These are phyloP conservation scores for Jaltomata sinuosa DNA, from an alignment of 257 asterid genomes.

Conservation along the genomic window DNA sequence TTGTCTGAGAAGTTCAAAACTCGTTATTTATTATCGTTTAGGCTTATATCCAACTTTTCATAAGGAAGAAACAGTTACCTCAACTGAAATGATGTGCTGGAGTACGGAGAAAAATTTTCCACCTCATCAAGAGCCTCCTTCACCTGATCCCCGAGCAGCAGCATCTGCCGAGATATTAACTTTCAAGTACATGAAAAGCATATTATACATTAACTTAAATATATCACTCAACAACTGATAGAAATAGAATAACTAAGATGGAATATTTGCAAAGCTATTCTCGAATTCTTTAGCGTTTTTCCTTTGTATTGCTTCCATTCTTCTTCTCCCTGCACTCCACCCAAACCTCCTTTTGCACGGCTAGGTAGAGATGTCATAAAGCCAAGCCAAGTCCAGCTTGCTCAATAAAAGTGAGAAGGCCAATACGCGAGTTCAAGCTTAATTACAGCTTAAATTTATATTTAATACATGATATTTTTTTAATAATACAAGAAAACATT, in stretches of 20 bases:
- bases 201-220: background rate
- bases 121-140: slow-evolving; percentile 67
- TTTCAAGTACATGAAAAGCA: slow-evolving; percentile 8
- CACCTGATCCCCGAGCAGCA: slow-evolving; percentile 86
- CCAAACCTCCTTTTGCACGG: background rate
- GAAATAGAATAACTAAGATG: slow-evolving; percentile 3
- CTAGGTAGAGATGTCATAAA: background rate
- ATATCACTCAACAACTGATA: background rate
- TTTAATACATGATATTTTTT: background rate
- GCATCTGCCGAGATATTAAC: slow-evolving; percentile 28
- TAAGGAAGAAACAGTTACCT: slow-evolving; percentile 34
- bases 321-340: background rate
- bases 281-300: background rate
- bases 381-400: no score
- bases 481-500: background rate
- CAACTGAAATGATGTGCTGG: slow-evolving; percentile 37
- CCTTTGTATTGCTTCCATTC: background rate
- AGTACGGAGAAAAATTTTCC: slow-evolving; percentile 27
- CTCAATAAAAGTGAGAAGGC: background rate
- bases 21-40: background rate
- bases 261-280: background rate
- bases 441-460: background rate
- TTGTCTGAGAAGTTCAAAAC: background rate
- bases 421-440: background rate
- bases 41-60: background rate